Base-by-base conservation (phyloP, 2,329 filamentous ascomycete species). In the Thelonectria olida region DNA sequence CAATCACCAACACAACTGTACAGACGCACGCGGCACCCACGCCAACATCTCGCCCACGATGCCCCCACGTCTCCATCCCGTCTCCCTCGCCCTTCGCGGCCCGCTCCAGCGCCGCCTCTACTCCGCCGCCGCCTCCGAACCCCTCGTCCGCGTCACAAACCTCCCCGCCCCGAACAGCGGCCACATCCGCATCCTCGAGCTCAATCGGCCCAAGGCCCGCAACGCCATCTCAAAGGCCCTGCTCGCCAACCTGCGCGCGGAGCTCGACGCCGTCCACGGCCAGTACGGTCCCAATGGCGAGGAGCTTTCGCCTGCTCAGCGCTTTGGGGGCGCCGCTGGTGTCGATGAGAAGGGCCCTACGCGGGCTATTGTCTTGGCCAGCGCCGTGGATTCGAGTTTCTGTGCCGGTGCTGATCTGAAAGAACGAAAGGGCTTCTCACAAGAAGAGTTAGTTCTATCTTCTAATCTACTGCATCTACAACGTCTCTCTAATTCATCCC, bases 331-430 rank as follows among this genome's bases (percentile, higher is more conserved):
- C 31, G 75, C 75, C 0, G 80, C 80, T 3, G 80, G 79, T 0
- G 70, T 75, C 4, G 79, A 82, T 59, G 68, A 81, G 64, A 81
- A 77, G 62, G 84, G 84, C 0, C 84, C 85, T 0, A 97, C 94
- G 15, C 83, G 96, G 66, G 95, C 92, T 2, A 76, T 99, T 68
- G 87, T 99, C 39, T 71, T 99, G 15, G 91, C 92, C 10, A 96
- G 92, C 73, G 92, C 92, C 39, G 85, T 92, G n/a, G 92, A 97
- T 69, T 84, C 87, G 22, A 91, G 89, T 71, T 99, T 99, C 77
- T 99, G 96, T 78, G 93, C 96, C 0, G 96, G 96, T 36, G 96
- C 96, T 4, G 96, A 99, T 75, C 79, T 99, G 72, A 98, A 97
- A 75, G 95, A 97, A 82, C 83, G 95, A 25, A 85, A 86, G 60